A percentile compares a stretch with the other conserved stretches of the same genome.
Evolutionary conservation across 2,329 filamentous ascomycete species (phyloP).

Genomic region (Arthrobotrys pseudoclavata): DNA sequence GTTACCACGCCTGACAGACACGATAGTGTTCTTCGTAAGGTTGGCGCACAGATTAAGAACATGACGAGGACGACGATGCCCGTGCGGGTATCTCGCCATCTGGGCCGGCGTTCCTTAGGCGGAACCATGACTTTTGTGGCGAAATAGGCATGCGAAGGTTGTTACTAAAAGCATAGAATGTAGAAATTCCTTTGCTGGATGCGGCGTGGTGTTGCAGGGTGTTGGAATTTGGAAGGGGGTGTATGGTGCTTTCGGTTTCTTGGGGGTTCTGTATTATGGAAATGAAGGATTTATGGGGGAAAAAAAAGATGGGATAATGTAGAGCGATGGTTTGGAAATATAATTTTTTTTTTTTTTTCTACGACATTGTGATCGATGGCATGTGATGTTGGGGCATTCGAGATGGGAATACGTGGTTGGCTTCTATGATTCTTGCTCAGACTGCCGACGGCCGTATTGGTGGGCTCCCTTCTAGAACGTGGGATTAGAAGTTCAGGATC

Average conservation of each 20-base stretch:
- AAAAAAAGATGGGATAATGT: not conserved
- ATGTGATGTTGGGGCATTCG: constrained; percentile 1
- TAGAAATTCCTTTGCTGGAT: constrained; percentile 9
- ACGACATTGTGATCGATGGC: constrained; percentile 8
- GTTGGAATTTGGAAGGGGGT: constrained; percentile 20
- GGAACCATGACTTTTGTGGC: constrained; percentile 11
- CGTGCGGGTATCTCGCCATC: constrained; percentile 4
- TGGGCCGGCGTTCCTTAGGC: not conserved
- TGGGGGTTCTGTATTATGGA: constrained; percentile 8
- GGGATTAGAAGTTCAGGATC: not conserved
- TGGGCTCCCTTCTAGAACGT: constrained; percentile 32
- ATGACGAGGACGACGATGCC: constrained; percentile 42
- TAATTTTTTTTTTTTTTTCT: not conserved
- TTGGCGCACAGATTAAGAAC: constrained; percentile 48
- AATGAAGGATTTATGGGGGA: not conserved
- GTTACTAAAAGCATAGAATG: constrained; percentile 11
- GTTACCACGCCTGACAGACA: constrained; percentile 24
- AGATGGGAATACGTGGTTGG: constrained; percentile 27
- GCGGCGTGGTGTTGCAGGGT: constrained; percentile 30
- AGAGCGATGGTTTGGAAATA: not conserved
- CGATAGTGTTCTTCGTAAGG: constrained; percentile 22
- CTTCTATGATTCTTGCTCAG: constrained; percentile 27
- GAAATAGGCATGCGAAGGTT: constrained; percentile 21
- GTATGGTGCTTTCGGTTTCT: constrained; percentile 9
- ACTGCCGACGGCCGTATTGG: constrained; percentile 23